Evolutionary conservation across 805 yeast species (phyloP), one percentile per base, ranked within the genome.

Genomic region (Groenewaldozyma tartarivorans): DNA sequence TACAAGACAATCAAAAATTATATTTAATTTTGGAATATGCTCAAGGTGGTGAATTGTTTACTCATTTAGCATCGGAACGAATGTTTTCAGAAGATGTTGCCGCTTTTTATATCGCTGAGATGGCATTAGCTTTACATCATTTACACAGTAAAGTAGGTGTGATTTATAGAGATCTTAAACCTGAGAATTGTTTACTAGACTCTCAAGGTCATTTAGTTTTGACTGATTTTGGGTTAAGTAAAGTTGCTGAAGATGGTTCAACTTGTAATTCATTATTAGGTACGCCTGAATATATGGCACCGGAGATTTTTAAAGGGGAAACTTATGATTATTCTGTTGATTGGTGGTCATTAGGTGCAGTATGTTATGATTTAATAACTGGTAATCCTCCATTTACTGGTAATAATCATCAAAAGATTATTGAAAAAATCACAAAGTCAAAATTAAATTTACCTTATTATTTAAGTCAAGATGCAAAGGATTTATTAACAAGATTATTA

Each of bases 321-420:
- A 74, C 77, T 15, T 87, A 86, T 58, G 86, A 81, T 51, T 79
- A 75, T 40, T 70, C 77, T 24, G 92, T 87, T 37, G 96, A 86
- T 58, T 85, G 94, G 83, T 86, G 95, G 86, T 84, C 95, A 0
- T 62, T 87, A 26, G 96, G 95, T 0, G 81, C 94, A 36, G 79
- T 86, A 4, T 64, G 79, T 37, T 82, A 64, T 52, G 95, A 87
- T 57, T 71, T 86, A 72, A 65, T 86, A 38, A 79, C 88, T 0
- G 95, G 95, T 0, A 70, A 78, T 36, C 95, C 96, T 0, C 95
- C 95, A 1, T 85, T 83, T 59, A 81, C 92, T 0, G 96, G 95
- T 2, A 79, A 73, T 41, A 82, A 81, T 52, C 80, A 81, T 53
- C 79, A 81, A 55, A 73, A 71, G 35, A 82, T 86, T 22, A 70